Percentiles rank a stretch among this genome's conserved stretches.
Evolutionary conservation across 805 yeast genomes (phyloP).

Genomic region (Aciculoconidium aculeatum): DNA sequence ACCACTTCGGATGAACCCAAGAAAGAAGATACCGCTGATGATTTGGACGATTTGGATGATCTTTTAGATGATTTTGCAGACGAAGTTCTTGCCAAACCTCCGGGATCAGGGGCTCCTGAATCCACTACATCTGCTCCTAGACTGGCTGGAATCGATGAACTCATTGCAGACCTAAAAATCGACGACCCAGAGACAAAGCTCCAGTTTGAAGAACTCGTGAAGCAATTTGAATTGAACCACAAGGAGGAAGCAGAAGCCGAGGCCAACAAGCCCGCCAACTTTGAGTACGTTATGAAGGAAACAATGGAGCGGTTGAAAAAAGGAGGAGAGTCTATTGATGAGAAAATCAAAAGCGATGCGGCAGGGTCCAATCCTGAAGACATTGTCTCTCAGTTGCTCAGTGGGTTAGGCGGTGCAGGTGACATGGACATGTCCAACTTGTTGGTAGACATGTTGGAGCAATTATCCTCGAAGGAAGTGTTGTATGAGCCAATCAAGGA

Average conservation of each 20-base stretch:
- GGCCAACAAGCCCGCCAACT: conserved; percentile 33
- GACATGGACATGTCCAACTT: conserved; percentile 60
- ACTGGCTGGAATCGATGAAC: conserved; percentile 31
- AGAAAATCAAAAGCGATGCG: conserved; percentile 44
- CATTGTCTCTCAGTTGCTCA: conserved; percentile 57
- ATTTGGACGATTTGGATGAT: conserved; percentile 74
- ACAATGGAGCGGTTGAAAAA: conserved; percentile 77
- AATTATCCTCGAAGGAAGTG: conserved; percentile 78
- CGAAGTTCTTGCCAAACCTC: conserved; percentile 57
- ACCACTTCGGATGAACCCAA: no score
- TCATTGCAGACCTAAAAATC: conserved; percentile 42
- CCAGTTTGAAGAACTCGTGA: conserved; percentile 45
- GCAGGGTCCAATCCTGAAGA: conserved; percentile 38
- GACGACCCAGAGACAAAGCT: conserved; percentile 48
- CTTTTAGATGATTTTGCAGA: conserved; percentile 80
- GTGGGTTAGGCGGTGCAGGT: conserved; percentile 37
- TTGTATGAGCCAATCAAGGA: conserved; percentile 86
- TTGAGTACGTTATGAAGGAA: conserved; percentile 71
- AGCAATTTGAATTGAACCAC: conserved; percentile 34
- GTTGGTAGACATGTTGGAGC: conserved; percentile 68
- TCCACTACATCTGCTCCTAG: conserved; percentile 15
- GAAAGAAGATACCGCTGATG: conserved; percentile 38
- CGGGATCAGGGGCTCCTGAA: conserved; percentile 37
- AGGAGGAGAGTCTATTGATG: conserved; percentile 67
- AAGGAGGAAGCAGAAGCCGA: conserved; percentile 22